Percentiles rank a stretch among this genome's conserved stretches.
These are phyloP conservation scores for Teratosphaeria pseudoeucalypti DNA, from an alignment of 2,329 filamentous ascomycete genomes.

Conservation along the genomic window DNA sequence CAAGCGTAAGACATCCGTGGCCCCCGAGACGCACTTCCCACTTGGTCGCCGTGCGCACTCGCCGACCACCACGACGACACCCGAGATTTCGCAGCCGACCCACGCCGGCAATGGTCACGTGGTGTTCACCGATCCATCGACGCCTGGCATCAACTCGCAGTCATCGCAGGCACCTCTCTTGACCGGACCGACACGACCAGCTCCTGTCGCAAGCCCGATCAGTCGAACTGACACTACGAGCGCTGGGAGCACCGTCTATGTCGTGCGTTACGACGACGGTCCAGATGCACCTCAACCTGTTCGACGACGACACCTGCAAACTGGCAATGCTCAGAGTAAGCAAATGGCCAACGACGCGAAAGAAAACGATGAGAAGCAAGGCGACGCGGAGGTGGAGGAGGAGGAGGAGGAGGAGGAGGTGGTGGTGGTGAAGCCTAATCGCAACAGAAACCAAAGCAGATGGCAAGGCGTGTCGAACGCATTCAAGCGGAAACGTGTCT, in stretches of 20 bases:
- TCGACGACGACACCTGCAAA: constrained; percentile 12
- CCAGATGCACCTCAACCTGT: constrained; percentile 34
- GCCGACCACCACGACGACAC: constrained; percentile 8
- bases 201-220: constrained; percentile 43
- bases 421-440: constrained; percentile 11
- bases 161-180: neutral
- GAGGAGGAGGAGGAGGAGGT: constrained; percentile 17
- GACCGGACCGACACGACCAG: constrained; percentile 31
- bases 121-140: constrained; percentile 12
- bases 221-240: constrained; percentile 52
- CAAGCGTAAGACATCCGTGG: constrained; percentile 14
- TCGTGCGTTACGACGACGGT: constrained; percentile 50
- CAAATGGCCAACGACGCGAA: constrained; percentile 2
- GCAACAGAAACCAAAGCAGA: constrained; percentile 21
- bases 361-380: constrained; percentile 18
- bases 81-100: constrained; percentile 4
- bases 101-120: constrained; percentile 8
- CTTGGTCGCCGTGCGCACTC: constrained; percentile 23
- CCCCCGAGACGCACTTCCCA: constrained; percentile 20
- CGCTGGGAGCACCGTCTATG: constrained; percentile 54
- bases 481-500: constrained; percentile 48
- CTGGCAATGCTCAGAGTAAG: constrained; percentile 6
- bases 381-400: constrained; percentile 9
- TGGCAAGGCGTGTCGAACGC: constrained; percentile 47
- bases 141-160: constrained; percentile 1